Conservation (phyloP, 192 early-diverging fungal species). For the Linnemannia exigua region DNA sequence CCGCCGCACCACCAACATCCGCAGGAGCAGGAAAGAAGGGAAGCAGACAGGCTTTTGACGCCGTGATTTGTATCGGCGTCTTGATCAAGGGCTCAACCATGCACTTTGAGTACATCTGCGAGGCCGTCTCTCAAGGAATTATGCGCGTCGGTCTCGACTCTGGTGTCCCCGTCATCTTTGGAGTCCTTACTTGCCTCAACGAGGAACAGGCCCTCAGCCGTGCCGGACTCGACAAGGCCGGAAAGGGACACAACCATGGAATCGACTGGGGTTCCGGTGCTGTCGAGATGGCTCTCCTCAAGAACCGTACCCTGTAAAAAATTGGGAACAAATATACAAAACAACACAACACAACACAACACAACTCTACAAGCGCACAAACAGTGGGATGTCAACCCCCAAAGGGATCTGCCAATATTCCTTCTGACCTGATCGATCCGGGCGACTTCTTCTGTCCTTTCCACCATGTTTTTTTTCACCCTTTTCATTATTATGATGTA, state of each 20-base stretch:
- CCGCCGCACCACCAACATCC: not conserved
- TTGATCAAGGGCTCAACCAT: conserved; percentile 99
- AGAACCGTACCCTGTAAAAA: conserved; percentile 63
- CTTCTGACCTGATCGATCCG: too few relatives aligned
- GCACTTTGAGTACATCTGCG: conserved; percentile 99
- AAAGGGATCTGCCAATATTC: too few relatives aligned
- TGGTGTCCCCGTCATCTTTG: conserved; percentile 92
- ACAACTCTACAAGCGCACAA: too few relatives aligned
- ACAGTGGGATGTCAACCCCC: too few relatives aligned
- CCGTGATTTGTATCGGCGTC: conserved; percentile 94
- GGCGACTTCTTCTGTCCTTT: too few relatives aligned
- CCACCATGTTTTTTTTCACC: too few relatives aligned
- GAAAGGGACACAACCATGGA: conserved; percentile 95
- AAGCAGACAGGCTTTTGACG: conserved; percentile 80
- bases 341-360: too few relatives aligned
- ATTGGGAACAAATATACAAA: too few relatives aligned
- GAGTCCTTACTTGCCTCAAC: conserved; percentile 94
- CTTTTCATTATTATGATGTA: too few relatives aligned
- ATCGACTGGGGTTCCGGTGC: conserved; percentile 95
- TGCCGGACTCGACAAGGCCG: conserved; percentile 74
- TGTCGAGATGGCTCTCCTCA: conserved; percentile 92
- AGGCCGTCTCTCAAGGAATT: conserved; percentile 91
- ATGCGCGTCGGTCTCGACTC: conserved; percentile 97
- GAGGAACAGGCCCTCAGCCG: conserved; percentile 94
- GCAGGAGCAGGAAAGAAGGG: conserved; percentile 6